phyloP scores from a whole-genome alignment of 1,284 basidiomycete genomes.

The Cryptococcus hybrid region DNA sequence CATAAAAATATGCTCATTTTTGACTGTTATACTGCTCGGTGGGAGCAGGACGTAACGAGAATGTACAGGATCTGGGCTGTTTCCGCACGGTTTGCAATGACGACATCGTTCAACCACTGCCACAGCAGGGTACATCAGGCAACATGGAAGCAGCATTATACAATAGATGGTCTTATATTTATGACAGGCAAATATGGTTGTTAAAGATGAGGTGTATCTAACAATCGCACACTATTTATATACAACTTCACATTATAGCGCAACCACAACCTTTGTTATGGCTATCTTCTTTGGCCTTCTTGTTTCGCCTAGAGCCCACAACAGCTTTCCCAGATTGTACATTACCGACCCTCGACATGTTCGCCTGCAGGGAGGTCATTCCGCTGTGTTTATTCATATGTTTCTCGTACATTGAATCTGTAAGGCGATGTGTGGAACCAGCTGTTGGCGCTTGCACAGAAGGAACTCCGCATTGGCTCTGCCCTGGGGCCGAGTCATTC shows the following conservation, averaged over 20 bases:
- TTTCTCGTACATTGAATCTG: slow-evolving; percentile 13
- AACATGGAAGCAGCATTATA: no score
- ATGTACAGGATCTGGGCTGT: no score
- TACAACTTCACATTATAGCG: slow-evolving; percentile 14
- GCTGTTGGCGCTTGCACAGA: slow-evolving; percentile 6
- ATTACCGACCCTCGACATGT: not conserved
- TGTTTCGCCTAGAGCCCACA: not conserved
- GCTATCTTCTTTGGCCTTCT: slow-evolving; percentile 8
- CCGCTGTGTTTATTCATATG: not conserved
- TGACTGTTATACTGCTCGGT: no score
- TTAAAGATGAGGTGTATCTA: no score
- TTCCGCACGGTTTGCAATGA: no score
- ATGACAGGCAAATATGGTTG: no score
- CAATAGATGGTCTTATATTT: no score
- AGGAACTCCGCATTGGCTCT: not conserved
- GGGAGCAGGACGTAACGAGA: no score
- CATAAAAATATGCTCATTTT: no score
- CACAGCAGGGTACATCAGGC: no score
- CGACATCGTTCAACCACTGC: no score
- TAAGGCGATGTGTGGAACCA: slow-evolving; percentile 12
- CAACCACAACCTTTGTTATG: slow-evolving; percentile 24
- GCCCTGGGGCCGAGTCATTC: not conserved
- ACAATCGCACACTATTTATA: no score
- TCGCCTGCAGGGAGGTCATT: not conserved
- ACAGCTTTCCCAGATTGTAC: not conserved